phyloP scores from a whole-genome alignment of 1,284 basidiomycete species.

The Puccinia triticina region DNA sequence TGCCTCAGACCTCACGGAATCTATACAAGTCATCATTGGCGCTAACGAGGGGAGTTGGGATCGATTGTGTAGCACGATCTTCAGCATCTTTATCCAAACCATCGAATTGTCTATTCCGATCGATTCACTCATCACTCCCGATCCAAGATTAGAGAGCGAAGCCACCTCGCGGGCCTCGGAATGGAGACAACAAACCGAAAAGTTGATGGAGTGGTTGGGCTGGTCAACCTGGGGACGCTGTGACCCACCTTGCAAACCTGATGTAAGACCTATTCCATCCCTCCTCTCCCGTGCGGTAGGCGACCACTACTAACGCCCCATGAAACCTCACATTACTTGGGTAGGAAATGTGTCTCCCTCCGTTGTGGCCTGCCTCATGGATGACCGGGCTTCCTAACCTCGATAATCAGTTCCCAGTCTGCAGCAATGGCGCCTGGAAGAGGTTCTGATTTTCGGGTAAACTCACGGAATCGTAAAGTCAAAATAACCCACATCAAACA shows the following conservation, averaged over 20 bases:
- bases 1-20: constrained; percentile 13
- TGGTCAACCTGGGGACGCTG: no score
- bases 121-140: background rate
- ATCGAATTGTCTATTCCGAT: background rate
- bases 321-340: no score
- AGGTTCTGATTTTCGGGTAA: no score
- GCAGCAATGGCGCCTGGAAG: no score
- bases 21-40: constrained; percentile 18
- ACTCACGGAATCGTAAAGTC: no score
- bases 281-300: no score
- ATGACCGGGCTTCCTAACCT: background rate
- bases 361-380: constrained; percentile 13
- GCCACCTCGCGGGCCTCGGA: background rate
- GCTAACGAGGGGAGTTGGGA: constrained; percentile 28
- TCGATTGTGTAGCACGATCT: no score
- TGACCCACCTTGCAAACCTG: constrained; percentile 17
- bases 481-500: no score
- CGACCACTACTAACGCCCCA: no score
- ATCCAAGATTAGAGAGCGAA: background rate
- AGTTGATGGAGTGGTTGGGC: no score
- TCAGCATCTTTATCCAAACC: constrained; percentile 12
- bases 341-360: constrained; percentile 15
- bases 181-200: no score
- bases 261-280: background rate
- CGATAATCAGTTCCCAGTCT: no score